Evolutionary conservation across 805 yeast species (phyloP), one percentile per base, ranked within the genome.

Genomic region (Candida silvicultrix): DNA sequence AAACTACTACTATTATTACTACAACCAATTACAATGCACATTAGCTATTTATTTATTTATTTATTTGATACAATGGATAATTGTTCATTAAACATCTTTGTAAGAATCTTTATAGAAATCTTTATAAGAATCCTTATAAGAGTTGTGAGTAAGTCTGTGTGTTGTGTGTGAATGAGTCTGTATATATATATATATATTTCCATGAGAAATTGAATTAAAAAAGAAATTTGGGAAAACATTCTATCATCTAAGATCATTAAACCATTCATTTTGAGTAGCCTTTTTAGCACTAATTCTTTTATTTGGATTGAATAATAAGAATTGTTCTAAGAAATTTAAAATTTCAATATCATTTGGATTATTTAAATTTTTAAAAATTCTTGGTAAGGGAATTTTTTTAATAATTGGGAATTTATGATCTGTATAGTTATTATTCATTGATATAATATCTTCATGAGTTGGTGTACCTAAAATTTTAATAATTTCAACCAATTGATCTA

Each of bases 381-480:
- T 82, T 34, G 69, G 62, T 49, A 85, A 67, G 38, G 92, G 92
- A 36, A 85, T 85, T 46, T 92, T 86, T 63, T 83, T 83, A 54
- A 85, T 85, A 50, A 77, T 79, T 10, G 99, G 98, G 73, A 92
- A 92, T 62, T 88, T 89, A 68, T 92, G 97, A 65, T 94, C 98
- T 84, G 89, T 87, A 68, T 92, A 94, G 65, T 89, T 90, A 44
- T 97, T 96, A 67, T 92, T 92, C 99, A 92, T 94, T 50, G 89
- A 78, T 62, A 82, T 78, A 55, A 92, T 92, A 66, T 92, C 96
- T 41, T 89, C 96, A 47, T 85, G 80, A 16, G 95, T 75, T 8
- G 99, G 99, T 1, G 99, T 92, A 15, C 99, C 99, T 61, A 94
- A 74, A 22, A 92, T 87, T 68, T 94, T 94, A 64, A 92, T 92